These are phyloP conservation scores for Chloranthus sessilifolius DNA, from an alignment of 164 flowering plant species.

Conservation along the genomic window DNA sequence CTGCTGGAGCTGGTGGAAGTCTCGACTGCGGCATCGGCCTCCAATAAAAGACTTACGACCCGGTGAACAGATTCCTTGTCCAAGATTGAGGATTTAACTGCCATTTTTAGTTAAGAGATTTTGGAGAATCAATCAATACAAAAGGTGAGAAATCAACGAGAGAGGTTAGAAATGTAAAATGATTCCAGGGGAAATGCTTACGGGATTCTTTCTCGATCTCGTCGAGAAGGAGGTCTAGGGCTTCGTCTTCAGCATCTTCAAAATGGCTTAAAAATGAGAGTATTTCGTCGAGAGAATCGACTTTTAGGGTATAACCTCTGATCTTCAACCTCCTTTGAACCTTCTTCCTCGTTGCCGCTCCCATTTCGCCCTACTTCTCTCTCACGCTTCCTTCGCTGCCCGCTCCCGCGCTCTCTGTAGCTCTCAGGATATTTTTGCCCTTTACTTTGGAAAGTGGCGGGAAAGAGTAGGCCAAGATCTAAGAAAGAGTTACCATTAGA, in stretches of 20 bases:
- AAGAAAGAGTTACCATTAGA: no score
- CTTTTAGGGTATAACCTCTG: constrained; percentile 58
- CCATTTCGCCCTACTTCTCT: constrained; percentile 19
- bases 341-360: constrained; percentile 37
- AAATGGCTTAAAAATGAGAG: constrained; percentile 48
- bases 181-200: constrained; percentile 9
- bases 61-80: constrained; percentile 54
- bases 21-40: constrained; percentile 50
- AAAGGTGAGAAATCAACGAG: not conserved
- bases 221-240: constrained; percentile 77
- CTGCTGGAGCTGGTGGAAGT: constrained; percentile 17
- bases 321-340: constrained; percentile 64
- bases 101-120: no score
- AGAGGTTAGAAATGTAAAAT: not conserved
- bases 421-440: no score
- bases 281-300: constrained; percentile 61
- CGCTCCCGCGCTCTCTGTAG: not conserved
- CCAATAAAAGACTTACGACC: constrained; percentile 37
- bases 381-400: not conserved
- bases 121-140: no score
- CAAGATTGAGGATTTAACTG: constrained; percentile 66
- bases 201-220: constrained; percentile 51
- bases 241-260: constrained; percentile 56
- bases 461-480: no score
- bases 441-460: no score